phyloP scores from a whole-genome alignment of 257 asterid genomes.

The Fraxinus cuspidata region DNA sequence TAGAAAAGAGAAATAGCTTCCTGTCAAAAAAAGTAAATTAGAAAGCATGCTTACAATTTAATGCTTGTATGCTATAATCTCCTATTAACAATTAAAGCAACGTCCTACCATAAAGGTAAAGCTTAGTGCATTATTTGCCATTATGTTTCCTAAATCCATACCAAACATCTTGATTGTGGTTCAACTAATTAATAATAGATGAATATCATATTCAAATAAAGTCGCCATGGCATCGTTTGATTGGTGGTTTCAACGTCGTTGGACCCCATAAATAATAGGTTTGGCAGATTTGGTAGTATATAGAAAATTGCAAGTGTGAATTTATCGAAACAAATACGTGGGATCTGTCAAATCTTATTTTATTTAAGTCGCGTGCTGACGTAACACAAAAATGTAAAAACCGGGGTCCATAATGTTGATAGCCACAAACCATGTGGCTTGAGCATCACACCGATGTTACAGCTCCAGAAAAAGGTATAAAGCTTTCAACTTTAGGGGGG shows the following conservation, averaged over 20 bases:
- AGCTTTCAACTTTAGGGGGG: not conserved
- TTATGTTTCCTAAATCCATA: not conserved
- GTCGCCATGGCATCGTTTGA: not conserved
- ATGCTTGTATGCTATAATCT: not conserved
- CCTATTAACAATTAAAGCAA: not conserved
- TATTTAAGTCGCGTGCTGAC: not conserved
- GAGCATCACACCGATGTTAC: slow-evolving; percentile 26
- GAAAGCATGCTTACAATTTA: not conserved
- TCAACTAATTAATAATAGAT: not conserved
- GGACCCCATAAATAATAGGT: slow-evolving; percentile 1
- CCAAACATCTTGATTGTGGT: not conserved
- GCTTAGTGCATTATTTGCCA: not conserved
- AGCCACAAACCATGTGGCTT: not conserved
- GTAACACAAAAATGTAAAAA: not conserved
- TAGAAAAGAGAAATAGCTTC: not conserved
- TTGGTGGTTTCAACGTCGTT: not conserved
- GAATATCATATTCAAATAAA: not conserved
- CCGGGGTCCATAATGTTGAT: slow-evolving; percentile 18
- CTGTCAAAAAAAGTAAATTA: not conserved
- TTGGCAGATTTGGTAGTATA: not conserved
- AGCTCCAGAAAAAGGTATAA: slow-evolving; percentile 19
- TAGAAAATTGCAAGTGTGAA: not conserved
- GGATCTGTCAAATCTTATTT: not conserved
- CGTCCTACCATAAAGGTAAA: not conserved
- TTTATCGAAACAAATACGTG: not conserved